Conservation (phyloP, 2,329 filamentous ascomycete species). For the Diatrype stigma region DNA sequence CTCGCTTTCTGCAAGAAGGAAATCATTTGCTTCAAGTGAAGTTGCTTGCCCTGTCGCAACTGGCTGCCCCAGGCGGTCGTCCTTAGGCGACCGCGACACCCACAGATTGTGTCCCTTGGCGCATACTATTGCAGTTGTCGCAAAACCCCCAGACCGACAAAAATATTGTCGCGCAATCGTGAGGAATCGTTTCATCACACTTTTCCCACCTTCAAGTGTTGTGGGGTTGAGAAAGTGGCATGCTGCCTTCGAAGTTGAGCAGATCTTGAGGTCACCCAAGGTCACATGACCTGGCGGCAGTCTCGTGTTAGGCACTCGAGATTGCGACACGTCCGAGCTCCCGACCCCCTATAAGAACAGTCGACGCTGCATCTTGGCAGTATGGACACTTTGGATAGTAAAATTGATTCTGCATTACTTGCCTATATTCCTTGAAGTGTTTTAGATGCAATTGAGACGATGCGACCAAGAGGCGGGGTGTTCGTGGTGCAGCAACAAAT, state of each 20-base stretch:
- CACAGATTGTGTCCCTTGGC: neutral
- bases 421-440: neutral
- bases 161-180: neutral
- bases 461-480: neutral
- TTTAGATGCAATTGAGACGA: neutral
- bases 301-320: neutral
- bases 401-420: neutral
- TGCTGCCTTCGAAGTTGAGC: neutral
- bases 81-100: neutral
- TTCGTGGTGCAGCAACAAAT: neutral
- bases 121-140: neutral
- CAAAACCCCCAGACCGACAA: neutral
- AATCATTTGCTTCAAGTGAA: neutral
- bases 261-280: neutral
- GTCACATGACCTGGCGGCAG: conserved; percentile 1
- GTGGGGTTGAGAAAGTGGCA: neutral
- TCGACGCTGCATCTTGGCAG: neutral
- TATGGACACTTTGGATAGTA: neutral
- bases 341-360: neutral
- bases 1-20: neutral
- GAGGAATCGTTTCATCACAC: neutral
- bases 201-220: neutral
- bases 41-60: neutral
- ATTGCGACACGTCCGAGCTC: neutral
- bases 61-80: neutral